Evolutionary conservation across 2,329 filamentous ascomycete species (phyloP), one percentile per base, ranked within the genome.

Genomic region (Fusarium fujikuroi): DNA sequence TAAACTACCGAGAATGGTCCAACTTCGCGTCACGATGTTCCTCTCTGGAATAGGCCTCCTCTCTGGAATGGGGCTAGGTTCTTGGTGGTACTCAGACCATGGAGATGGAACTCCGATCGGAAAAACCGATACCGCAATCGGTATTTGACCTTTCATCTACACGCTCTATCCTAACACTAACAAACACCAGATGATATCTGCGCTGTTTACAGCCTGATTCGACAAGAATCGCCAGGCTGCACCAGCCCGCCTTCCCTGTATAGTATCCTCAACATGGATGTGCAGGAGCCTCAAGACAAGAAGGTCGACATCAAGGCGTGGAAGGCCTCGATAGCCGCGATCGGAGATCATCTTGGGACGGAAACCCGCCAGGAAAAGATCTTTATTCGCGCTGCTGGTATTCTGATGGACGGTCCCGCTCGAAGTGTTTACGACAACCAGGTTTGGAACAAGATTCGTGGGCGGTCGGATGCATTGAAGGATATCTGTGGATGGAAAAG

Each of bases 121-220:
- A 16, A 42, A 42, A 16, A 42, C n/a, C 14, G 40, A 42, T 10
- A n/a, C n/a, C n/a, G 40, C 40, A 16, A 23, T 42, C 0, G 14
- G 40, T 42, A 42, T 15, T 4, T 4, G 40, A 10, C 40, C 4
- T 10, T 42, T 42, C n/a, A 42, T 23, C 6, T 16, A 42, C 15
- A 23, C 9, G 15, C 15, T 42, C n/a, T 10, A 2, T 10, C 6
- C 40, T 15, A 42, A 9, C 40, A 23, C 40, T 42, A n/a, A 42
- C 40, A 23, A 23, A 3, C 16, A 16, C 40, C 15, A 42, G 40
- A 10, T 4, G n/a, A 42, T 1, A 23, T 42, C 40, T 42, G 40
- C 1, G n/a, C n/a, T 0, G 5, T 42, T 6, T 42, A 42, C 4
- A 3, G 9, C n/a, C 40, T 42, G 0, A 16, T 42, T 10, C n/a